A percentile compares a stretch with the other conserved stretches of the same genome.
phyloP scores from a whole-genome alignment of 164 flowering plant genomes.

The Warburgia ugandensis region DNA sequence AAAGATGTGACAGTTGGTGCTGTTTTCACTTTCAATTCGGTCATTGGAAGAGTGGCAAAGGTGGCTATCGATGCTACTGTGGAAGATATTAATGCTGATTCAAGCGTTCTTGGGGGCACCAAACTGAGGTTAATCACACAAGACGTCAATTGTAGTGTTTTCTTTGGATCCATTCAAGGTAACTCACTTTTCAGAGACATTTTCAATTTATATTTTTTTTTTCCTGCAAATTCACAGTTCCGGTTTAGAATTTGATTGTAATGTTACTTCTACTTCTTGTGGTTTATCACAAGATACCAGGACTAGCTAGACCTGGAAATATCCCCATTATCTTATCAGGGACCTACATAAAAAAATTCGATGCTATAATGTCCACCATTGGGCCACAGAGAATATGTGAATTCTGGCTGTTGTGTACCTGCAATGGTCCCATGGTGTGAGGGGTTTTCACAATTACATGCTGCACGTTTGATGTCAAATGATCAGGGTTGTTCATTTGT shows the following conservation, averaged over 20 bases:
- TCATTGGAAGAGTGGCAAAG: conserved; percentile 68
- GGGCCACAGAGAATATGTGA: too few species aligned
- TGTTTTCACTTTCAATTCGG: conserved; percentile 56
- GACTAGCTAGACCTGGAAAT: too few species aligned
- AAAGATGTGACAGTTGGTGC: conserved; percentile 61
- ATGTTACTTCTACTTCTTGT: neutral
- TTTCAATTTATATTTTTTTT: conserved; percentile 3
- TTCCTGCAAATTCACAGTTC: neutral
- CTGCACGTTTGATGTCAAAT: too few species aligned
- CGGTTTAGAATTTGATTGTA: neutral
- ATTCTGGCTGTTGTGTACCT: too few species aligned
- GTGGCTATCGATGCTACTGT: conserved; percentile 55
- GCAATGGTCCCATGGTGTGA: too few species aligned
- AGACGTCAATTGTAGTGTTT: conserved; percentile 55
- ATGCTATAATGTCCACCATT: too few species aligned
- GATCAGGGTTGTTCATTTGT: too few species aligned
- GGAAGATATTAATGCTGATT: conserved; percentile 52
- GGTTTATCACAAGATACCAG: too few species aligned
- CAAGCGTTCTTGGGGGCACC: conserved; percentile 46
- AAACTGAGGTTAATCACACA: conserved; percentile 33
- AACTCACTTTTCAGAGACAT: conserved; percentile 3
- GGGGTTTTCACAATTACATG: too few species aligned
- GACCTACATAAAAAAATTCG: too few species aligned
- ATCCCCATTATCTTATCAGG: too few species aligned
- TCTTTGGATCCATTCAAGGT: conserved; percentile 63